A percentile compares a stretch with the other conserved stretches of the same genome.
These are phyloP conservation scores for Vitis labrusca DNA, from an alignment of 164 flowering plant species.

Conservation along the genomic window DNA sequence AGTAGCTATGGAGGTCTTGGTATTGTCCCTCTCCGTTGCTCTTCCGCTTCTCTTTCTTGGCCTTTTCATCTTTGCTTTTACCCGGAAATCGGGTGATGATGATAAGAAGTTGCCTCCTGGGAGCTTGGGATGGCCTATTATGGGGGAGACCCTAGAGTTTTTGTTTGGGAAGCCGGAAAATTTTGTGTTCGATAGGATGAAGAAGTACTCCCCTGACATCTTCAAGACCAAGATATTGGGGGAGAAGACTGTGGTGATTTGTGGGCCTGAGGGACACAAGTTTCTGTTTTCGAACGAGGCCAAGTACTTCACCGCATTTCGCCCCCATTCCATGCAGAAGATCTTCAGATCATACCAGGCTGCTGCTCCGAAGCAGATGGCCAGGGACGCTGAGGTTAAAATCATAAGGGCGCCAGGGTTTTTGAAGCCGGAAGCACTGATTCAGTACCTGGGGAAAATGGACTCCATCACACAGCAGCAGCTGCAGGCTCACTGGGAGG, in stretches of 20 bases:
- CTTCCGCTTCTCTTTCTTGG: neutral
- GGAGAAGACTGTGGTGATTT: constrained; percentile 31
- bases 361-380: neutral
- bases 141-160: constrained; percentile 36
- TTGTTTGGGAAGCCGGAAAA: constrained; percentile 31
- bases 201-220: constrained; percentile 26
- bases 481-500: constrained; percentile 23
- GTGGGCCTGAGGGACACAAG: constrained; percentile 41
- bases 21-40: too few species aligned
- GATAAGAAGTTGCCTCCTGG: constrained; percentile 33
- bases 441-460: constrained; percentile 23
- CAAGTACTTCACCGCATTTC: constrained; percentile 24
- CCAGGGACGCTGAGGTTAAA: constrained; percentile 8
- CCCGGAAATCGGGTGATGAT: too few species aligned
- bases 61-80: too few species aligned
- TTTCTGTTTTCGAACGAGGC: constrained; percentile 42
- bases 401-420: constrained; percentile 20
- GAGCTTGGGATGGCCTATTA: constrained; percentile 43
- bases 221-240: constrained; percentile 41
- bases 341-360: constrained; percentile 31
- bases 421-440: constrained; percentile 32
- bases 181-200: constrained; percentile 33
- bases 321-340: constrained; percentile 33
- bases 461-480: constrained; percentile 28
- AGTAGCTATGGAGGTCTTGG: too few species aligned